A percentile compares a stretch with the other conserved stretches of the same genome.
phyloP scores from a whole-genome alignment of 495 filamentous ascomycete genomes.

The Penicillium coprophilum region DNA sequence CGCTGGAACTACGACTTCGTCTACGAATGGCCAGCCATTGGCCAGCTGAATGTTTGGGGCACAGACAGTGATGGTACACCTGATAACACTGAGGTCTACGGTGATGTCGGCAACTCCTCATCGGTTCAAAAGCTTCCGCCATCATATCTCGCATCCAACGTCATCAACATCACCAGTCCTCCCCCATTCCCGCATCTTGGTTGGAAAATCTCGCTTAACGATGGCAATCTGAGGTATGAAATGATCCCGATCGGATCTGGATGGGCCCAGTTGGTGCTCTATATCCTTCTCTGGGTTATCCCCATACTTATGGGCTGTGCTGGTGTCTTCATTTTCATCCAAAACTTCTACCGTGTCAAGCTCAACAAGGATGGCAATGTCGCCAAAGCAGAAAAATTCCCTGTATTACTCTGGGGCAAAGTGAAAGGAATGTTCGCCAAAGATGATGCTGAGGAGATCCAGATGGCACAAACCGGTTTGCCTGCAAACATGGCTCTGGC shows the following conservation, averaged over 20 bases:
- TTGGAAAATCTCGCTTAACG: conserved; percentile 45
- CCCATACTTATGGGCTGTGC: conserved; percentile 41
- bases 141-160: conserved; percentile 34
- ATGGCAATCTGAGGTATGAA: conserved; percentile 44
- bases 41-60: conserved; percentile 52
- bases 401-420: conserved; percentile 12
- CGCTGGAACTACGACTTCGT: conserved; percentile 52
- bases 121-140: conserved; percentile 22
- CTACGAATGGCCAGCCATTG: conserved; percentile 50
- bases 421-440: conserved; percentile 11
- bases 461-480: conserved; percentile 32
- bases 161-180: conserved; percentile 47
- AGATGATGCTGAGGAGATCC: conserved; percentile 2
- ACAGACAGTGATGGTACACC: conserved; percentile 45
- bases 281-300: conserved; percentile 44
- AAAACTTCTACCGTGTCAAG: conserved; percentile 52
- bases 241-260: conserved; percentile 43
- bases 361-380: conserved; percentile 43
- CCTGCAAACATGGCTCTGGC: conserved; percentile 13
- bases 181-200: conserved; percentile 46
- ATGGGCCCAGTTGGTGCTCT: conserved; percentile 42
- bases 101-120: conserved; percentile 43
- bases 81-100: conserved; percentile 47
- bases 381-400: conserved; percentile 15
- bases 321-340: conserved; percentile 45